Conservation (phyloP, 345 rosid genomes). For the Linum usitatissimum region DNA sequence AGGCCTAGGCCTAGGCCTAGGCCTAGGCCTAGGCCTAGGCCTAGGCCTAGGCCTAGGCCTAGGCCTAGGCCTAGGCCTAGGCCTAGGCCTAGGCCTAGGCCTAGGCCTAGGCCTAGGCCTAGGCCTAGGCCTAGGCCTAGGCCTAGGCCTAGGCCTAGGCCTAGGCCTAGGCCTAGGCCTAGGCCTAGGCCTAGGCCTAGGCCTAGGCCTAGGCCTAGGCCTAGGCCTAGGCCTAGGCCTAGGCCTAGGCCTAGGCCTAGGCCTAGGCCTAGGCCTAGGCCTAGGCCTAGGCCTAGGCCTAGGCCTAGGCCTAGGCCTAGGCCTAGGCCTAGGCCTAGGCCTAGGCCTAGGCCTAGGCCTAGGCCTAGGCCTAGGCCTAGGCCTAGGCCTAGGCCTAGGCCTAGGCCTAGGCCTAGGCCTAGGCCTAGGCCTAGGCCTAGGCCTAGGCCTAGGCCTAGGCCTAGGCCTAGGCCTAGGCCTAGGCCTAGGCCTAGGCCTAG, state of each 20-base stretch:
- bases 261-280: slow-evolving; percentile 10
- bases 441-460: neutral
- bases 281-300: slow-evolving; percentile 6
- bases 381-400: slow-evolving; percentile 8
- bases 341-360: slow-evolving; percentile 10
- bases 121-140: slow-evolving; percentile 1
- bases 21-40: slow-evolving; percentile 10
- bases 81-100: slow-evolving; percentile 2
- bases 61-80: slow-evolving; percentile 5
- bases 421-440: neutral
- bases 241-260: slow-evolving; percentile 9
- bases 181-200: slow-evolving; percentile 4
- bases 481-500: slow-evolving; percentile 9
- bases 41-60: slow-evolving; percentile 6
- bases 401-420: slow-evolving; percentile 2
- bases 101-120: slow-evolving; percentile 3
- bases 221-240: slow-evolving; percentile 10
- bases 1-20: slow-evolving; percentile 9
- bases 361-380: slow-evolving; percentile 9
- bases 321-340: slow-evolving; percentile 10
- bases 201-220: slow-evolving; percentile 9
- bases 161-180: slow-evolving; percentile 4
- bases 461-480: slow-evolving; percentile 8
- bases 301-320: slow-evolving; percentile 9
- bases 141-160: slow-evolving; percentile 2